Percentiles rank a stretch among this genome's conserved stretches.
These are phyloP conservation scores for Aspergillus sp. DNA, from an alignment of 2,329 filamentous ascomycete genomes.

Conservation along the genomic window DNA sequence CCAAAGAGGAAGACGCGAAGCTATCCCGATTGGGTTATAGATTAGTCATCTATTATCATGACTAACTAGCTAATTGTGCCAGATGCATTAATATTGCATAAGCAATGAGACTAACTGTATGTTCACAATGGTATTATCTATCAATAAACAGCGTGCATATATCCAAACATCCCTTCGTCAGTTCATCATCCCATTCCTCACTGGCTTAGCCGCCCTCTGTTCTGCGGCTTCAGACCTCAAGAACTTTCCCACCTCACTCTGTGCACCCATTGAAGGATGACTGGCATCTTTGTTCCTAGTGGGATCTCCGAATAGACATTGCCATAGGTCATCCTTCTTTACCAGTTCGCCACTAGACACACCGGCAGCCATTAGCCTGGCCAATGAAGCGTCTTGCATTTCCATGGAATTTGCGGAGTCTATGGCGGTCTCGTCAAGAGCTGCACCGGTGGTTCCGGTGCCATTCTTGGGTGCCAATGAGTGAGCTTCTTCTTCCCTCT, in stretches of 20 bases:
- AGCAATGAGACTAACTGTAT: too few relatives aligned
- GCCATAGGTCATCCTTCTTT: conserved; percentile 71
- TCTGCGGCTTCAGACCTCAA: conserved; percentile 51
- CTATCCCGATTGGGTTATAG: neutral
- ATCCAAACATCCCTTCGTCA: too few relatives aligned
- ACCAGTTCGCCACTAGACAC: conserved; percentile 72
- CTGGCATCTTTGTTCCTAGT: conserved; percentile 18
- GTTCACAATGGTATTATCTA: too few relatives aligned
- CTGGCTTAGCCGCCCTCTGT: conserved; percentile 18
- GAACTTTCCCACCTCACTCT: conserved; percentile 42
- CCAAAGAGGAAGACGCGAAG: neutral
- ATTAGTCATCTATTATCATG: neutral
- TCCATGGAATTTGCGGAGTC: conserved; percentile 81
- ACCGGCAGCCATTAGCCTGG: conserved; percentile 61
- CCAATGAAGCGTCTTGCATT: conserved; percentile 63
- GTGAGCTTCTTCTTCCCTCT: conserved; percentile 22
- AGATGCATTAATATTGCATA: too few relatives aligned
- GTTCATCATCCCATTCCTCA: neutral
- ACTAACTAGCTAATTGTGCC: neutral
- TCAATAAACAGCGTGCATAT: too few relatives aligned
- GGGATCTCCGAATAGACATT: conserved; percentile 67
- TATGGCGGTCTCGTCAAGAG: conserved; percentile 52
- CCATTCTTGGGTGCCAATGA: conserved; percentile 7
- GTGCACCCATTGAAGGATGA: conserved; percentile 16
- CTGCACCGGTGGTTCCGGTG: conserved; percentile 14